Evolutionary conservation across 2,329 filamentous ascomycete species (phyloP), one percentile per base, ranked within the genome.

Genomic region (Blumeria graminis): DNA sequence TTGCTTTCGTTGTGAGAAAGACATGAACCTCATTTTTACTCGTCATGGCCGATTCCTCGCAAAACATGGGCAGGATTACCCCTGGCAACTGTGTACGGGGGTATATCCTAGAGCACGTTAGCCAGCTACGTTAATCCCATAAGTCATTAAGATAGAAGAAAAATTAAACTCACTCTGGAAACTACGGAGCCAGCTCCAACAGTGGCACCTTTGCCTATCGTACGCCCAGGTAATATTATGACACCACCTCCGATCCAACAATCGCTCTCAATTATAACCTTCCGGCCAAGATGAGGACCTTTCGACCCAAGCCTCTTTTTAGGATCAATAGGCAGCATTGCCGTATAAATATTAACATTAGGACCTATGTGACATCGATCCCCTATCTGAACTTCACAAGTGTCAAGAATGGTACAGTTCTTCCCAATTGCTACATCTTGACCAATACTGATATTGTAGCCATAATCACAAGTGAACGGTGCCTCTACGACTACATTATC

Each of bases 381-480:
- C 2, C 89, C 89, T 63, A 96, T 88, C 51, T 74, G 80, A 58
- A 96, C 84, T 60, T 81, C 76, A 66, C 82, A 84, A n/a, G 88
- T 82, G 66, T 98, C 92, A 57, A 89, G 79, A 65, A 96, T 82
- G 32, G 81, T 82, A 68, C 89, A 95, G 64, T 86, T 84, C 56
- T 85, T 77, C 16, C 84, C 86, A 61, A 98, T 84, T 56, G 82
- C 77, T 2, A 93, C 86, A 60, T 92, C 82, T 62, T 89, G 82
- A 11, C 86, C 89, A 61, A 98, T 84, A 52, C 77, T 77, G 63
- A 96, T 84, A 67, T 98, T 96, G 71, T 94, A 96, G 0, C 92
- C 92, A 65, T 95, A 95, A 64, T 95, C 88, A 67, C 90, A 95
- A 51, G 76, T 81, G 68, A 98, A 96, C 0, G 90, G 90, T 2